Percentiles rank a stretch among this genome's conserved stretches.
These are phyloP conservation scores for Rhododendron molle DNA, from an alignment of 148 eudicot species.

Conservation along the genomic window DNA sequence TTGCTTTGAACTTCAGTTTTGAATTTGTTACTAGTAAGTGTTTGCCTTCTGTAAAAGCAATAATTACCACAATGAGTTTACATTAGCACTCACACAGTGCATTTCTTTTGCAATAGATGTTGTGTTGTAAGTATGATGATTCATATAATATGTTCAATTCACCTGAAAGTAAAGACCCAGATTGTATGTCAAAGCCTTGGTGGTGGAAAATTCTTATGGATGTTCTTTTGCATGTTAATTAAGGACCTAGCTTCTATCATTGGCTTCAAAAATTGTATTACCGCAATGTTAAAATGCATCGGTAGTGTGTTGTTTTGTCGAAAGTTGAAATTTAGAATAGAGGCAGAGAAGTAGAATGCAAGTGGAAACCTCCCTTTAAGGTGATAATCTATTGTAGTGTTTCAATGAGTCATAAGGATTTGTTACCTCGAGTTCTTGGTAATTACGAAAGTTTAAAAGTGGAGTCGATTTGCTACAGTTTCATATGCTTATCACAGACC, in stretches of 20 bases:
- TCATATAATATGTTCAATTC: not conserved
- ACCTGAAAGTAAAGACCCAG: not conserved
- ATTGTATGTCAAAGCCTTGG: not conserved
- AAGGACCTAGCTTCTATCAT: not conserved
- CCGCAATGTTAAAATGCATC: not conserved
- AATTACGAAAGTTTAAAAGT: not conserved
- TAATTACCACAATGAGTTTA: not conserved
- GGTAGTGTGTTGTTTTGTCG: not conserved
- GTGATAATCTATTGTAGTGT: not conserved
- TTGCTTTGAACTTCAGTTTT: not conserved
- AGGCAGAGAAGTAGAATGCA: not conserved
- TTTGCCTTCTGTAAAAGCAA: not conserved
- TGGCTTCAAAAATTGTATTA: not conserved
- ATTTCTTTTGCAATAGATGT: not conserved
- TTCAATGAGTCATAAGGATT: not conserved
- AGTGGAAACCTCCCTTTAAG: not conserved
- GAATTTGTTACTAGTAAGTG: not conserved
- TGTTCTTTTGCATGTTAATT: not conserved
- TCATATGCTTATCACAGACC: not conserved
- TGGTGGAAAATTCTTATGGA: not conserved
- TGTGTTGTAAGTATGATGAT: not conserved
- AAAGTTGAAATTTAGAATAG: not conserved
- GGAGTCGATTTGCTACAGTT: not conserved
- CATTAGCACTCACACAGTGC: not conserved
- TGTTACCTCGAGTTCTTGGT: not conserved